phyloP scores from a whole-genome alignment of 768 basidiomycete genomes.

The Tricholoma matsutake region DNA sequence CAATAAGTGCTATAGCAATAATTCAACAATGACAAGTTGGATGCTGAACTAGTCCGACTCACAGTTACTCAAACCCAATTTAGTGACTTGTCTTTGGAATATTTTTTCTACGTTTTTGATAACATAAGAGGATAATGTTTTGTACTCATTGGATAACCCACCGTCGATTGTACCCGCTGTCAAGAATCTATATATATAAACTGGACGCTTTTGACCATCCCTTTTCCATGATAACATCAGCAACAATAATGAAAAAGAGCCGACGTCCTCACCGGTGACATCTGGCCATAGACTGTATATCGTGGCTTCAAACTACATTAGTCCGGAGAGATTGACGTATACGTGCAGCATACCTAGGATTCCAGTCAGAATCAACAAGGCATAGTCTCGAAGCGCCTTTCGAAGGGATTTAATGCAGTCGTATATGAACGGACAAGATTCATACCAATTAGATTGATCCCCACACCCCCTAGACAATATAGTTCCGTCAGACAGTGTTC shows the following conservation, averaged over 20 bases:
- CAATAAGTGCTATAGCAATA: slow-evolving; percentile 58
- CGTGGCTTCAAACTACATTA: slow-evolving; percentile 50
- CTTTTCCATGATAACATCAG: slow-evolving; percentile 36
- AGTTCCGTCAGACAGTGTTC: background rate
- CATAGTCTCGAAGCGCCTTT: slow-evolving; percentile 80
- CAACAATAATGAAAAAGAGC: background rate
- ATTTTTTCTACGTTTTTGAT: slow-evolving; percentile 65
- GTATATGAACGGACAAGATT: background rate
- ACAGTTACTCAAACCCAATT: slow-evolving; percentile 88
- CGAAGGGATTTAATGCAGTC: background rate
- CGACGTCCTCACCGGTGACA: slow-evolving; percentile 70
- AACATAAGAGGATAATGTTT: background rate
- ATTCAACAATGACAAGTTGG: background rate
- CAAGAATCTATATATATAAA: slow-evolving; percentile 85
- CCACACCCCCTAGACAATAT: slow-evolving; percentile 67
- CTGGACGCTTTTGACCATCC: slow-evolving; percentile 91
- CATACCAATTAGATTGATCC: slow-evolving; percentile 84
- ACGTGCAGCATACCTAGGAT: slow-evolving; percentile 62
- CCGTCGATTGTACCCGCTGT: slow-evolving; percentile 92
- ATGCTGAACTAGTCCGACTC: slow-evolving; percentile 18
- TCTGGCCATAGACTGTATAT: slow-evolving; percentile 96
- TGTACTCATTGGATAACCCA: slow-evolving; percentile 19
- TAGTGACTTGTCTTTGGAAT: slow-evolving; percentile 91
- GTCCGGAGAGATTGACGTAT: background rate
- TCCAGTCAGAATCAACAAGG: slow-evolving; percentile 91